These are phyloP conservation scores for Puya raimondii DNA, from an alignment of 176 grass and related monocot species.

Conservation along the genomic window DNA sequence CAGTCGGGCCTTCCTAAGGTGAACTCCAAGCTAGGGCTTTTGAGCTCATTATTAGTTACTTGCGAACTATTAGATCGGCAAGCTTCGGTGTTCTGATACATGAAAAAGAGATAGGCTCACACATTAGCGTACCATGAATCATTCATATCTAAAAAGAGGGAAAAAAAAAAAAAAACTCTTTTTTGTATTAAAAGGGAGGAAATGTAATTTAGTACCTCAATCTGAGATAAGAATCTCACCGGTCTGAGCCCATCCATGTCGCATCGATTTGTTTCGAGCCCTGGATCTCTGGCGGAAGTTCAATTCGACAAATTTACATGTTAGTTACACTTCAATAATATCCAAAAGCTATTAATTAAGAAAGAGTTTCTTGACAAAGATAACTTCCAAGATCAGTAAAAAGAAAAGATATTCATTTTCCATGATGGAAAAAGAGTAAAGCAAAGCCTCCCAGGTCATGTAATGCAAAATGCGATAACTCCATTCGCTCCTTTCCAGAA, in stretches of 20 bases:
- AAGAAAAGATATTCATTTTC: no score
- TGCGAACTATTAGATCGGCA: constrained; percentile 63
- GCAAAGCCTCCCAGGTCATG: no score
- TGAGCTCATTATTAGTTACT: constrained; percentile 61
- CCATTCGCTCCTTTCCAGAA: no score
- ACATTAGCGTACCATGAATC: neutral
- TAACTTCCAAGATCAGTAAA: neutral
- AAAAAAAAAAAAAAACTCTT: neutral
- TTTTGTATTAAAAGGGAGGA: neutral
- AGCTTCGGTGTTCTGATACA: constrained; percentile 47
- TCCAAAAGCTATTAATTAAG: neutral
- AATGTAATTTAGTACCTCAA: constrained; percentile 35
- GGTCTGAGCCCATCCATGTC: constrained; percentile 66
- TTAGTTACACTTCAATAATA: neutral
- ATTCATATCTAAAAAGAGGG: neutral
- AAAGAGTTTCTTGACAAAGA: neutral
- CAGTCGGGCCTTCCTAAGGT: constrained; percentile 78
- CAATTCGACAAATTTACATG: neutral
- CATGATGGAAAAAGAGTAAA: no score
- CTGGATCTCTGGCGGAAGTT: constrained; percentile 48
- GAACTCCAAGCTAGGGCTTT: constrained; percentile 85
- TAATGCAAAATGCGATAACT: no score
- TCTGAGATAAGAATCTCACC: constrained; percentile 47
- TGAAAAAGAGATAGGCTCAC: neutral
- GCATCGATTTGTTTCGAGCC: constrained; percentile 55